Conservation (phyloP, 139 green algal species). For the Pseudopediastrum boryanum region DNA sequence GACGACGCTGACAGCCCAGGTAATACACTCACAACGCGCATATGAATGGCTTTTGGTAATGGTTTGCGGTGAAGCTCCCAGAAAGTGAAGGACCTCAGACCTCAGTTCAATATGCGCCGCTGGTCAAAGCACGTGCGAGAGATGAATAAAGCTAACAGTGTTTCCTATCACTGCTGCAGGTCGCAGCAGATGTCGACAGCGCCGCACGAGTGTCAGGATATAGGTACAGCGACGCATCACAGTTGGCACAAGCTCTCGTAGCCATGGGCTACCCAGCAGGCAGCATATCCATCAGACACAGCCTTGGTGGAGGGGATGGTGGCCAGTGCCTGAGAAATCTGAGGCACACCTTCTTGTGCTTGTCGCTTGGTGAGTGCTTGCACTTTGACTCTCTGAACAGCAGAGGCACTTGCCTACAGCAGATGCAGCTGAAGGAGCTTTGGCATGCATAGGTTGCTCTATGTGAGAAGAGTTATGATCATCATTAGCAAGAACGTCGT, state of each 20-base stretch:
- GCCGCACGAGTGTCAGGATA: not conserved
- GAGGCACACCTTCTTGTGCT: constrained; percentile 48
- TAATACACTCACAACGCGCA: too few species aligned
- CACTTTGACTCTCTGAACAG: not conserved
- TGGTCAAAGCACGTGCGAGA: not conserved
- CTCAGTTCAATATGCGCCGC: too few species aligned
- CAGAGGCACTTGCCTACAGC: not conserved
- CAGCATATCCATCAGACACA: constrained; percentile 33
- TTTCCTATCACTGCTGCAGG: not conserved
- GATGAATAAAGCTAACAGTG: not conserved
- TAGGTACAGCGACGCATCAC: not conserved
- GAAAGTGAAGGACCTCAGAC: too few species aligned
- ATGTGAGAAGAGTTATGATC: too few species aligned
- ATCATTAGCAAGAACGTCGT: too few species aligned
- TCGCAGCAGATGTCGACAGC: not conserved
- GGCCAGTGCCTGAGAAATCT: constrained; percentile 55
- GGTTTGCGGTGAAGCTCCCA: too few species aligned
- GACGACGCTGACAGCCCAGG: too few species aligned
- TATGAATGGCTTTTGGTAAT: too few species aligned
- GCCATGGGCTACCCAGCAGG: constrained; percentile 36
- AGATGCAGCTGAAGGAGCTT: not conserved
- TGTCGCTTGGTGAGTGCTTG: not conserved
- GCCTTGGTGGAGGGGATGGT: constrained; percentile 46
- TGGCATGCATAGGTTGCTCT: too few species aligned
- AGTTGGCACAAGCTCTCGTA: constrained; percentile 27